phyloP scores from a whole-genome alignment of 1,139 yeast species.

The Kurtzmaniella quercitrusa region DNA sequence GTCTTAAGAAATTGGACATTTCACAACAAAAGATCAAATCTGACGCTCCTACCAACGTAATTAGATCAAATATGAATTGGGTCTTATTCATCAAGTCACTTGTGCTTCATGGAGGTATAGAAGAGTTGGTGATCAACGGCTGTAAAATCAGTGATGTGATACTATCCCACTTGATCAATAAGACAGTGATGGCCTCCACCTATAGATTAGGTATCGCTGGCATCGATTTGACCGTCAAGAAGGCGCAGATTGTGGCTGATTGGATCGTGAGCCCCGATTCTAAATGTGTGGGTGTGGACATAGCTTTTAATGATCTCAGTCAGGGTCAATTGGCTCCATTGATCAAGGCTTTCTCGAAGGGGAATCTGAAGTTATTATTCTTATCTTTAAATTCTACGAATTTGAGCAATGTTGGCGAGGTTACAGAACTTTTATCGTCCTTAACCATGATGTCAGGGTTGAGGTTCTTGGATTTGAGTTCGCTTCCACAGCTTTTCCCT shows the following conservation, averaged over 20 bases:
- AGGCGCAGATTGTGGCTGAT: slow-evolving; percentile 50
- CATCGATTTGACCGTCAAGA: slow-evolving; percentile 55
- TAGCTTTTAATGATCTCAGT: slow-evolving; percentile 76
- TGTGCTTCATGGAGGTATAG: slow-evolving; percentile 63
- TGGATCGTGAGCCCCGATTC: slow-evolving; percentile 57
- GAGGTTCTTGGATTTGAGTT: slow-evolving; percentile 73
- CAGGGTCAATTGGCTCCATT: slow-evolving; percentile 50
- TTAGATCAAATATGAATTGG: slow-evolving; percentile 78
- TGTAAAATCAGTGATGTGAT: slow-evolving; percentile 55
- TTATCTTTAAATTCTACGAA: slow-evolving; percentile 73
- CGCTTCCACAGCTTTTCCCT: slow-evolving; percentile 72
- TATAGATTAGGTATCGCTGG: slow-evolving; percentile 76
- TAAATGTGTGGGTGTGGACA: slow-evolving; percentile 73
- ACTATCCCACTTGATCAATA: slow-evolving; percentile 47
- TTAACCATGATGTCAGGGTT: slow-evolving; percentile 52
- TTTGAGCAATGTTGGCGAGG: slow-evolving; percentile 50
- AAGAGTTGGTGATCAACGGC: slow-evolving; percentile 80
- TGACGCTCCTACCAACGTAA: slow-evolving; percentile 39
- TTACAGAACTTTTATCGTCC: slow-evolving; percentile 46
- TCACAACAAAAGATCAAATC: slow-evolving; percentile 66
- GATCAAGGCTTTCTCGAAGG: slow-evolving; percentile 35
- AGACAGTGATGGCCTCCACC: slow-evolving; percentile 53
- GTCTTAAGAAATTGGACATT: slow-evolving; percentile 68
- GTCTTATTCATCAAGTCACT: slow-evolving; percentile 57
- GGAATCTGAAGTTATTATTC: slow-evolving; percentile 44